phyloP scores from a whole-genome alignment of 1,284 basidiomycete species.

The Pterula multifida region DNA sequence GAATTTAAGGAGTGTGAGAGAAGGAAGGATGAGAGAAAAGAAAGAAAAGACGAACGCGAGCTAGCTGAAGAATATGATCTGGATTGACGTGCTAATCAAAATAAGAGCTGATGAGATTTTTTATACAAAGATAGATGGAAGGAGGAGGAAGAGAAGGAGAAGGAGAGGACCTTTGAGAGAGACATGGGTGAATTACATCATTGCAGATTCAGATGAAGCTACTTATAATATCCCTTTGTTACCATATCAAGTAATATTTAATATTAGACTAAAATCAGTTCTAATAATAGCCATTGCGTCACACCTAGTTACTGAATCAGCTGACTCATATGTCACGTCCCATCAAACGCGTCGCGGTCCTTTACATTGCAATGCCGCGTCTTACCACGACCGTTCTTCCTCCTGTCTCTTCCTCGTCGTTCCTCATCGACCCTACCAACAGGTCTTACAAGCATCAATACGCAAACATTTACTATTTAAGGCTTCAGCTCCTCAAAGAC shows the following conservation, averaged over 20 bases:
- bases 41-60: constrained; percentile 28
- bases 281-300: too few relatives aligned
- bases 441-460: constrained; percentile 82
- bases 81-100: constrained; percentile 47
- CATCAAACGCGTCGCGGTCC: too few relatives aligned
- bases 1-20: constrained; percentile 3
- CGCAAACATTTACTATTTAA: constrained; percentile 84
- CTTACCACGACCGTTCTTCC: constrained; percentile 21
- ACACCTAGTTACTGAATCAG: too few relatives aligned
- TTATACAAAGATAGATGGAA: too few relatives aligned
- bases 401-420: constrained; percentile 29
- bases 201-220: too few relatives aligned
- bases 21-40: not conserved
- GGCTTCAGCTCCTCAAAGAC: constrained; percentile 54
- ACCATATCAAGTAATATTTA: too few relatives aligned
- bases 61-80: constrained; percentile 42
- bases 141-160: not conserved
- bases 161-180: constrained; percentile 35
- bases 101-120: too few relatives aligned
- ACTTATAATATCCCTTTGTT: too few relatives aligned
- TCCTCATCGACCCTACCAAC: constrained; percentile 38
- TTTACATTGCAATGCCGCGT: not conserved
- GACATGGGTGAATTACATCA: constrained; percentile 30
- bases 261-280: too few relatives aligned
- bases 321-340: too few relatives aligned